Evolutionary conservation across 768 basidiomycete species (phyloP).

Genomic region (Termitomyces sp.): DNA sequence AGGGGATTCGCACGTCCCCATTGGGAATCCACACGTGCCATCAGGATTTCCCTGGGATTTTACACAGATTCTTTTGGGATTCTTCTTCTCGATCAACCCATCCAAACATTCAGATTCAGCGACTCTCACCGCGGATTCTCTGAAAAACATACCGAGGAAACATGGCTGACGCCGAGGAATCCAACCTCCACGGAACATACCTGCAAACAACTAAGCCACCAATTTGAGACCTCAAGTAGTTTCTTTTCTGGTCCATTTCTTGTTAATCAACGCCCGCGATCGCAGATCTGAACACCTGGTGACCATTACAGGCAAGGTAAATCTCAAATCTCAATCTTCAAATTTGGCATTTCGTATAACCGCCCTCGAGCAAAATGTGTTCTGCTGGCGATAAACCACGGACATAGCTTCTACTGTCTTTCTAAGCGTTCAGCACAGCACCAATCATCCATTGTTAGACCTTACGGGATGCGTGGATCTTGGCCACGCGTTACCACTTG

Average conservation of each 20-base stretch:
- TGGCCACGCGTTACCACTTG: not conserved
- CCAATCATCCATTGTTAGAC: not conserved
- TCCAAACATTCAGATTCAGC: not conserved
- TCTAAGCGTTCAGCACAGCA: not conserved
- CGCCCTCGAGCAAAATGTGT: not conserved
- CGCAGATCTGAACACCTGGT: not conserved
- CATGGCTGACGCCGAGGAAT: constrained; percentile 2
- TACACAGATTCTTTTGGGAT: not conserved
- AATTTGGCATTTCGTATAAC: not conserved
- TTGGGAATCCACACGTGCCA: constrained; percentile 13
- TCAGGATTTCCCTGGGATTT: constrained; percentile 8
- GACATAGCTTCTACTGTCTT: not conserved
- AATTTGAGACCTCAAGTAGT: not conserved
- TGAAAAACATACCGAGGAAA: constrained; percentile 8
- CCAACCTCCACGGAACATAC: not conserved
- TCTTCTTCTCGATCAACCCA: not conserved
- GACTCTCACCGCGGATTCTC: constrained; percentile 8
- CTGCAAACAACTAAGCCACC: not conserved
- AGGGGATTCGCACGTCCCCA: constrained; percentile 19
- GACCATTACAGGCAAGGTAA: not conserved
- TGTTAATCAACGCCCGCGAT: not conserved
- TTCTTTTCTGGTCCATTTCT: not conserved
- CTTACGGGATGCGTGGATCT: not conserved
- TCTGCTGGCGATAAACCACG: not conserved
- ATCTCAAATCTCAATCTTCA: not conserved